These are phyloP conservation scores for Maudiozyma humilis DNA, from an alignment of 1,139 yeast genomes.

Conservation along the genomic window DNA sequence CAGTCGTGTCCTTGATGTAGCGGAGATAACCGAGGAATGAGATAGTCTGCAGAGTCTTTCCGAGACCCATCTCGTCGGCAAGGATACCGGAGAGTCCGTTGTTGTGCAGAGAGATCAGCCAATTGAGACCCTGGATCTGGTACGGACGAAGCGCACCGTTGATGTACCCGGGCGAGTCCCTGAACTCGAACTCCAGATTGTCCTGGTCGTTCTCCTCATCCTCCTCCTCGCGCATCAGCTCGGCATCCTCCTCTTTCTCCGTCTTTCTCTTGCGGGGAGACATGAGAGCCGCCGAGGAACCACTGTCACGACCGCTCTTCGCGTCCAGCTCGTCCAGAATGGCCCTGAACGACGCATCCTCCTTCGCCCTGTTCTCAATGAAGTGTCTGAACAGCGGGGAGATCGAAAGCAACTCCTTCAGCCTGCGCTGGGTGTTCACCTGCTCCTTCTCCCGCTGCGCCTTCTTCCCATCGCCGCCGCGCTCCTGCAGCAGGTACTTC, in stretches of 20 bases:
- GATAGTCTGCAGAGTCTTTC: conserved; percentile 89
- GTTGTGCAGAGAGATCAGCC: conserved; percentile 77
- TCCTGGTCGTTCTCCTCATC: conserved; percentile 36
- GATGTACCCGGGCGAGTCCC: conserved; percentile 61
- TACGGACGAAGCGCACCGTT: conserved; percentile 71
- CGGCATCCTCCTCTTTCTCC: conserved; percentile 90
- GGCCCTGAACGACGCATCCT: conserved; percentile 57
- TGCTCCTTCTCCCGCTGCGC: conserved; percentile 36
- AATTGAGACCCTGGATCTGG: conserved; percentile 84
- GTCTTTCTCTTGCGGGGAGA: conserved; percentile 49
- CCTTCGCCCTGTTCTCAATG: conserved; percentile 70
- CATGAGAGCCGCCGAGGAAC: conserved; percentile 9
- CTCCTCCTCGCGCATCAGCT: conserved; percentile 67
- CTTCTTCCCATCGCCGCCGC: conserved; percentile 35
- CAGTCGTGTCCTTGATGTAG: conserved; percentile 67
- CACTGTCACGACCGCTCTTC: background rate
- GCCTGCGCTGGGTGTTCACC: conserved; percentile 68
- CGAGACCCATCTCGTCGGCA: conserved; percentile 98
- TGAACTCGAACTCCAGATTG: conserved; percentile 18
- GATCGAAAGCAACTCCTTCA: conserved; percentile 71
- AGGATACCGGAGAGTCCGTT: conserved; percentile 81
- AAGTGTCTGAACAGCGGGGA: conserved; percentile 85
- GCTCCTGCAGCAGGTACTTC: conserved; percentile 43
- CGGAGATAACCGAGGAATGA: conserved; percentile 83
- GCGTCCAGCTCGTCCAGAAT: conserved; percentile 48